Evolutionary conservation across 2,329 filamentous ascomycete species (phyloP), one percentile per base, ranked within the genome.

Genomic region (Blumeria hordei): DNA sequence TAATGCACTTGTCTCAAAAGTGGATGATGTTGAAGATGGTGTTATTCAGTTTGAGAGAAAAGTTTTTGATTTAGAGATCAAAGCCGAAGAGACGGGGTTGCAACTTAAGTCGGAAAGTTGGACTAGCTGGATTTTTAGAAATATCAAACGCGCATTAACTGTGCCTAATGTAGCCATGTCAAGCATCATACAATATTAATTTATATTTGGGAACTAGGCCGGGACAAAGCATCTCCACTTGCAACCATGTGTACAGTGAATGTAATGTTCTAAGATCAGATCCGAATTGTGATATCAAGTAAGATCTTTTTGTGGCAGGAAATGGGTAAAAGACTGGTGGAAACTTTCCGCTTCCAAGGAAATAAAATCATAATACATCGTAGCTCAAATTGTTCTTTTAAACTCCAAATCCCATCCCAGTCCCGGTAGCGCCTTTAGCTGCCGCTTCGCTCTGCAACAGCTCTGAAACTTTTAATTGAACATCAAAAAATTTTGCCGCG

Each of bases 401-500:
- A 56, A 56, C 58, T 57, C 73, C 72, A 59, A 78, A 70, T 32
- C 74, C 75, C 58, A 71, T 69, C 9, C 62, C 62, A 41, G 63
- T 74, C 45, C 70, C 74, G 37, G 71, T 74, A 43, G 71, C 75
- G 57, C 80, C 77, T 64, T 77, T 77, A 59, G 77, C 75, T 65
- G 80, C 77, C 52, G 85, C 85, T 70, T 94, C 85, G 60, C 82
- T 80, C 72, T 95, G 88, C 80, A 96, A 88, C 72, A 93, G 86
- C 72, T 96, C 88, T 65, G 85, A 90, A 57, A 96, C 86, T 75
- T 95, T 96, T 74, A 94, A 81, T 69, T 94, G 94, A 65, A 94
- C 88, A 64, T 96, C 90, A 72, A 98, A 95, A 75, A 96, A 98
- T 74, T 98, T 98, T 67, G 85, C 78, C 57, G 93, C 85, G 72